Conservation (phyloP, 179 eudicot genomes). For the Vitellaria paradoxa region DNA sequence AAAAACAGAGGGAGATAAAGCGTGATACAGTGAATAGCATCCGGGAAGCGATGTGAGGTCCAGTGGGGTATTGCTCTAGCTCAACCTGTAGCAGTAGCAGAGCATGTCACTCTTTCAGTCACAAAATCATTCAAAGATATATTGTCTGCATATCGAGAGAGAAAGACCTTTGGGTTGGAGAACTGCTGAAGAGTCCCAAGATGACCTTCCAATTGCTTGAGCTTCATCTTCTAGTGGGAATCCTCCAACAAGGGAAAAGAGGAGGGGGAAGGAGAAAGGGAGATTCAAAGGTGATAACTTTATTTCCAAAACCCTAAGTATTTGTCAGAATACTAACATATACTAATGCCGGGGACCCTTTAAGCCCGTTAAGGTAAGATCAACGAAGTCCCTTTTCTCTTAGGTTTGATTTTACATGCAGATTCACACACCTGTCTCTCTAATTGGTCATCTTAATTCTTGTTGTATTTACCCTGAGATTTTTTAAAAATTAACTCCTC, state of each 20-base stretch:
- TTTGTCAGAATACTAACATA: too few species aligned
- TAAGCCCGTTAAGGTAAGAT: too few species aligned
- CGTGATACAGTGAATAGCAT: slow-evolving; percentile 75
- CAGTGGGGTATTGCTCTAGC: slow-evolving; percentile 98
- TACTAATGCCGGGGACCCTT: too few species aligned
- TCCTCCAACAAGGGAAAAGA: background rate
- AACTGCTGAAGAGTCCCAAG: slow-evolving; percentile 87
- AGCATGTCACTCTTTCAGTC: background rate
- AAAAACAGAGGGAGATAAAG: background rate
- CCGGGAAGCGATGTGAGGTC: slow-evolving; percentile 92
- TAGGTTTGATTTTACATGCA: too few species aligned
- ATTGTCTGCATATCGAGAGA: background rate
- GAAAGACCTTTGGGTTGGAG: slow-evolving; percentile 64
- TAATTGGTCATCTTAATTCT: too few species aligned
- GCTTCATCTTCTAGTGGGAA: slow-evolving; percentile 64
- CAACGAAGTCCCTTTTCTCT: too few species aligned
- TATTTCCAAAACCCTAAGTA: slow-evolving; percentile 10
- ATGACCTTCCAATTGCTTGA: slow-evolving; percentile 83
- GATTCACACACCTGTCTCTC: too few species aligned
- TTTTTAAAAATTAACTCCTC: too few species aligned
- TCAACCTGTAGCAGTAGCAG: slow-evolving; percentile 21
- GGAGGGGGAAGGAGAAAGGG: background rate
- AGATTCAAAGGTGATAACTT: background rate
- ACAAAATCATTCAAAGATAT: background rate
- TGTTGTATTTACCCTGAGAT: too few species aligned